Conservation (phyloP, 192 early-diverging fungal species). For the Mortierella hygrophila region DNA sequence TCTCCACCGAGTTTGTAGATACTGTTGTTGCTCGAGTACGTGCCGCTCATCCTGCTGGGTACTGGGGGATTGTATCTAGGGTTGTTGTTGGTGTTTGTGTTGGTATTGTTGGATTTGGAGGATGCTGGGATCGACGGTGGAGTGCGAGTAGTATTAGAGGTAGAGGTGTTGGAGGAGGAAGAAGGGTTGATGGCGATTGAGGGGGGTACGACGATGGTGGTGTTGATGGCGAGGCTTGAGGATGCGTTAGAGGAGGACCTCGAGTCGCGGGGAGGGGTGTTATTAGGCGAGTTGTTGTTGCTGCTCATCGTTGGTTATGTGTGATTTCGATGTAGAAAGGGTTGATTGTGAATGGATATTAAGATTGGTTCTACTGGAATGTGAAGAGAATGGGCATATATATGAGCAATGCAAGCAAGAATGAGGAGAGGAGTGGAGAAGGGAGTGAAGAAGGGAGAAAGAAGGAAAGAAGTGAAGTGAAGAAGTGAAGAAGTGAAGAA, state of each 20-base stretch:
- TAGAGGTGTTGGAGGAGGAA: slow-evolving; percentile 26
- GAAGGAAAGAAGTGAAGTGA: not conserved
- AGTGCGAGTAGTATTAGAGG: slow-evolving; percentile 30
- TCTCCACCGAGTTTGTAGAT: slow-evolving; percentile 5
- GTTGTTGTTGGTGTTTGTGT: not conserved
- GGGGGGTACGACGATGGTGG: slow-evolving; percentile 7
- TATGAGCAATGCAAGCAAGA: not conserved
- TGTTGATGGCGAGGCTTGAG: not conserved
- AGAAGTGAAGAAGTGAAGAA: not conserved
- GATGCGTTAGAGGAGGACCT: slow-evolving; percentile 15
- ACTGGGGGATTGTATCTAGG: slow-evolving; percentile 45
- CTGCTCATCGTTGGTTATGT: slow-evolving; percentile 26
- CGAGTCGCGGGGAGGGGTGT: slow-evolving; percentile 26
- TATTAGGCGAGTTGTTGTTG: slow-evolving; percentile 19
- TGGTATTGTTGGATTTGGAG: not conserved
- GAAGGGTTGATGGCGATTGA: slow-evolving; percentile 29
- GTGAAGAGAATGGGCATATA: not conserved
- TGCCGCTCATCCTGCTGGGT: slow-evolving; percentile 47
- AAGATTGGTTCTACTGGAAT: not conserved
- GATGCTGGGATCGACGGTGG: not conserved
- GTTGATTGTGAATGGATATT: not conserved
- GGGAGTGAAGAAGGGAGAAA: not conserved
- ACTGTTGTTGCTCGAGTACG: slow-evolving; percentile 42
- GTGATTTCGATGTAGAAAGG: not conserved
- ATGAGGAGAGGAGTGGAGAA: not conserved